phyloP scores from a whole-genome alignment of 75 land plant genomes.

The Cryptomeria japonica region DNA sequence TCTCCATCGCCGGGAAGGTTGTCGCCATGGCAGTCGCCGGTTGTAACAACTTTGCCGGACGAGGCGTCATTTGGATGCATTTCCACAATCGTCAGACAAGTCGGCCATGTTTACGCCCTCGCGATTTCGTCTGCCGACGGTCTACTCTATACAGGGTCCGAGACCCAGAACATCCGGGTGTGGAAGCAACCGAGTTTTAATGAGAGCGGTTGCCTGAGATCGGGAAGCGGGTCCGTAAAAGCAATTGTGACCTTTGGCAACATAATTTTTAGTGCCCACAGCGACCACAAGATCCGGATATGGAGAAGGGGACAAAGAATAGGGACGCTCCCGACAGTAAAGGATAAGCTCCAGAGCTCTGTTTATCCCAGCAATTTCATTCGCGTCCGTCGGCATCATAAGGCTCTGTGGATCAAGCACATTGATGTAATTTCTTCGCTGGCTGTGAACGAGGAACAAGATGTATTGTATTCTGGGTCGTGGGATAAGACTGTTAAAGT shows the following conservation, averaged over 20 bases:
- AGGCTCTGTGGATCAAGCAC: conserved; percentile 62
- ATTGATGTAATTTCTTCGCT: conserved; percentile 62
- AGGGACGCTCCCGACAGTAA: conserved; percentile 55
- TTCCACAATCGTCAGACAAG: conserved; percentile 42
- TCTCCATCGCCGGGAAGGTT: not conserved
- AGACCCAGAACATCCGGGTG: conserved; percentile 60
- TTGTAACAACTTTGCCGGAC: conserved; percentile 16
- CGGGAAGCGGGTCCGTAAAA: conserved; percentile 48
- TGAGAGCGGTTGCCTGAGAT: conserved; percentile 46
- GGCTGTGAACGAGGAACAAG: conserved; percentile 29
- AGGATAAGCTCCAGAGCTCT: conserved; percentile 32
- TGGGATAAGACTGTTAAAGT: conserved; percentile 87
- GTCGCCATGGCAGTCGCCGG: conserved; percentile 7
- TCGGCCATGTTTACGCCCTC: conserved; percentile 76
- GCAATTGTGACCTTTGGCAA: conserved; percentile 30
- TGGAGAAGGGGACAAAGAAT: conserved; percentile 44
- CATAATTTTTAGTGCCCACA: conserved; percentile 52
- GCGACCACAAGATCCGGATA: conserved; percentile 55
- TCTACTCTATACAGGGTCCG: conserved; percentile 66
- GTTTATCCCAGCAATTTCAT: conserved; percentile 55
- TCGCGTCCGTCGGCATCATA: conserved; percentile 35
- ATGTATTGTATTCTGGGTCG: conserved; percentile 68
- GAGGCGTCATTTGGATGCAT: conserved; percentile 17
- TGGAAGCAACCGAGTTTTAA: conserved; percentile 41
- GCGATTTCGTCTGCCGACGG: conserved; percentile 51